Evolutionary conservation across 805 yeast species (phyloP).

Genomic region (Sungouiella thailandica): DNA sequence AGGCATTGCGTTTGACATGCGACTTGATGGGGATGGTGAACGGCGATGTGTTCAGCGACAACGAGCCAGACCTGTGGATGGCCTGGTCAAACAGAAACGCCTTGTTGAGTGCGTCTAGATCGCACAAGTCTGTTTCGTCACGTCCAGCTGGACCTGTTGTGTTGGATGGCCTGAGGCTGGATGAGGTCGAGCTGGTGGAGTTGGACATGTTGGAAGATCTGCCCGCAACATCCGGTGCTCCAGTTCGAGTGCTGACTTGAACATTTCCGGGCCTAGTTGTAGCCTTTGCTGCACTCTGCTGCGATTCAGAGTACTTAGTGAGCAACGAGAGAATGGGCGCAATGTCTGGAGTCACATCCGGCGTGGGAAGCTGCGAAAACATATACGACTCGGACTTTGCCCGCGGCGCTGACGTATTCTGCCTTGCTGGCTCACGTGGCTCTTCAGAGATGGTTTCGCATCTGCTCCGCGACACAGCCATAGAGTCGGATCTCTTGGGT

Average conservation of each 20-base stretch:
- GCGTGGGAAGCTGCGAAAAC: conserved; percentile 22
- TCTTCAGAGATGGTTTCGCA: conserved; percentile 1
- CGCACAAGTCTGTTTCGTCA: conserved; percentile 4
- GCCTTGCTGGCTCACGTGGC: too few species aligned
- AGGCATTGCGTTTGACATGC: conserved; percentile 14
- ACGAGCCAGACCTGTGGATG: conserved; percentile 13
- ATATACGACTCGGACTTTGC: conserved; percentile 1
- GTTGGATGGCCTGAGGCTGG: conserved; percentile 1
- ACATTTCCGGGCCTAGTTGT: background rate
- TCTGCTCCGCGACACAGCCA: background rate
- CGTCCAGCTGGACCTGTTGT: too few species aligned
- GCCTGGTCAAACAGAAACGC: conserved; percentile 5
- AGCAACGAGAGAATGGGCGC: conserved; percentile 29
- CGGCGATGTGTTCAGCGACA: conserved; percentile 23
- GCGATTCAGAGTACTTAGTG: conserved; percentile 15
- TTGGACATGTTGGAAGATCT: too few species aligned
- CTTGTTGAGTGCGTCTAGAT: conserved; percentile 2
- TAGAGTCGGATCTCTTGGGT: too few species aligned
- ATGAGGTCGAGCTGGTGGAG: too few species aligned
- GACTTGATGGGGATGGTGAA: conserved; percentile 25
- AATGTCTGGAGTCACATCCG: conserved; percentile 35
- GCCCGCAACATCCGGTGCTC: conserved; percentile 3
- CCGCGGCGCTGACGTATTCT: too few species aligned
- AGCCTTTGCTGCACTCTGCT: background rate
- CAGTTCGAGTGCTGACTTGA: background rate